Base-by-base conservation (phyloP, 208 protist genomes). In the Leishmania lainsoni region DNA sequence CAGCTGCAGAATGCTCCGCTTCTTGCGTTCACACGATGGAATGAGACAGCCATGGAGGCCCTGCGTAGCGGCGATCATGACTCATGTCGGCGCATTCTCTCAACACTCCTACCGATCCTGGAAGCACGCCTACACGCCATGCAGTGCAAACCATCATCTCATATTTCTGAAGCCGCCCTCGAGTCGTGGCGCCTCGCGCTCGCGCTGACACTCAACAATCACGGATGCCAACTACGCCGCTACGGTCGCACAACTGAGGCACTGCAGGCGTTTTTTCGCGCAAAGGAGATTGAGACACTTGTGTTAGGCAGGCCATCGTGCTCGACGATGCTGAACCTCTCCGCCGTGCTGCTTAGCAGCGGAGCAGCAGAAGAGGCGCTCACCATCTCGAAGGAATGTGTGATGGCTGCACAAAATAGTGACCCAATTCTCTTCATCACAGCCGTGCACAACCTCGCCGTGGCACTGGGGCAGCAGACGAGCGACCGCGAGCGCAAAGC, bases 291-390 rank as follows among this genome's bases (percentile, higher is more conserved):
- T n/a, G 93, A 97, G 75, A 72, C 69, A n/a, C 42, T 78, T 16
- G 85, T 93, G 0, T 89, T 89, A 71, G 94, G 93, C 26, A 88
- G 89, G 48, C 90, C 93, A 14, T 94, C 92, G 3, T 96, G 94
- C 84, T 93, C 93, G 12, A 96, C 94, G 0, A 94, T 97, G 92
- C 76, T 97, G 73, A 97, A 96, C 80, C 83, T 96, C 35, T 97
- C 93, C 45, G 89, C 93, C 0, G 92, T 96, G 10, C 83, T 96
- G 14, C 89, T 97, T 48, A 87, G 86, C 45, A 76, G 89, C 42
- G 90, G 89, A 0, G 51, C 79, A 20, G 69, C 78, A 5, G 84
- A 91, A 49, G 91, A 93, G 81, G 92, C 94, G 56, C 75, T 96
- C 5, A 42, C 49, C 8, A 93, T 96, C 52, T 87, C 94, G 0